These are phyloP conservation scores for Trichoderma cornu-damae DNA, from an alignment of 2,329 filamentous ascomycete species.

Conservation along the genomic window DNA sequence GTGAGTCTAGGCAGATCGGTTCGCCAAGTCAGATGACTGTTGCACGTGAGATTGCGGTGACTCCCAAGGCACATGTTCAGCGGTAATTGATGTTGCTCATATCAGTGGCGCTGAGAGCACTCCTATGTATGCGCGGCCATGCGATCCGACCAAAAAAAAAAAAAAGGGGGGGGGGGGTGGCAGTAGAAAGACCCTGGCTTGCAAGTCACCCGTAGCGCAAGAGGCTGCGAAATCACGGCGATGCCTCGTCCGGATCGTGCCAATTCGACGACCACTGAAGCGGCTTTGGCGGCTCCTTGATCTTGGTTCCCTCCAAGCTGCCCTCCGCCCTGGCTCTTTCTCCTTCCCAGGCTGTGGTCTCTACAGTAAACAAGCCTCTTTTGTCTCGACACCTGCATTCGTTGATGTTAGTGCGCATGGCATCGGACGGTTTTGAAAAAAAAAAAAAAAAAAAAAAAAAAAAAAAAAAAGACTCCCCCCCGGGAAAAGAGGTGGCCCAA, in stretches of 20 bases:
- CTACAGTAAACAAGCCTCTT: conserved; percentile 54
- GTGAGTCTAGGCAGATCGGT: neutral
- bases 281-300: conserved; percentile 21
- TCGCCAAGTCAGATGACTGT: neutral
- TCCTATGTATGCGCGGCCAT: neutral
- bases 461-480: neutral
- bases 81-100: neutral
- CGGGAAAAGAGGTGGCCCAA: neutral
- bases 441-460: neutral
- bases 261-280: conserved; percentile 35
- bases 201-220: neutral
- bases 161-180: too few species aligned
- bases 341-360: conserved; percentile 60
- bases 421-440: neutral
- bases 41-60: neutral
- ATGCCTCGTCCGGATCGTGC: conserved; percentile 31
- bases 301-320: neutral
- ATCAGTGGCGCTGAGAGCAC: neutral
- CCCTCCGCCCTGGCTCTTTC: conserved; percentile 21
- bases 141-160: neutral
- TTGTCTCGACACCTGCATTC: conserved; percentile 51
- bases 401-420: neutral
- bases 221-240: conserved; percentile 16
- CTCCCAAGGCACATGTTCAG: neutral
- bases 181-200: neutral